Evolutionary conservation across 106 monocot genomes (phyloP).

Genomic region (Allium cepa): DNA sequence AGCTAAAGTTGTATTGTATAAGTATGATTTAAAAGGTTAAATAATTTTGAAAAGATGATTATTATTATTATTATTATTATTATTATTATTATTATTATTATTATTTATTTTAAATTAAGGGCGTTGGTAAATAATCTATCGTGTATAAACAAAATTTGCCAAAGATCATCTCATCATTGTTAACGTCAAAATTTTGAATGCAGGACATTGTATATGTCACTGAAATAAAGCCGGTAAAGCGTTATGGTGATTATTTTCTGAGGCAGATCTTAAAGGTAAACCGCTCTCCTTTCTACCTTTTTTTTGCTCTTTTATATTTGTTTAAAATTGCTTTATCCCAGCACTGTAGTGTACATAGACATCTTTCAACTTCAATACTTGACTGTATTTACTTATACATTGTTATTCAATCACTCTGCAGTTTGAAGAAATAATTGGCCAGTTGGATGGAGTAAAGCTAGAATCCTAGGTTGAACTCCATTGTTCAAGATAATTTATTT

Average conservation of each 20-base stretch:
- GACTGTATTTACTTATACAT: not conserved
- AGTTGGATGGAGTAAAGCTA: slow-evolving; percentile 61
- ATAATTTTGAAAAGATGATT: too few relatives aligned
- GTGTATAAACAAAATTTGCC: too few relatives aligned
- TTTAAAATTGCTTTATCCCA: too few relatives aligned
- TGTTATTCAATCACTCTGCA: slow-evolving; percentile 11
- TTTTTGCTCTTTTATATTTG: not conserved
- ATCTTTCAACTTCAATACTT: not conserved
- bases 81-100: too few relatives aligned
- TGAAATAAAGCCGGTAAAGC: slow-evolving; percentile 59
- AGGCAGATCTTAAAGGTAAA: slow-evolving; percentile 78
- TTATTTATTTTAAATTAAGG: too few relatives aligned
- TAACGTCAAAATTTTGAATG: not conserved
- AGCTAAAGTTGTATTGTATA: too few relatives aligned
- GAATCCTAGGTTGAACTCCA: slow-evolving; percentile 11
- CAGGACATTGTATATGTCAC: slow-evolving; percentile 73
- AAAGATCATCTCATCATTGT: too few relatives aligned
- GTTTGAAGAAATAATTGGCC: slow-evolving; percentile 63
- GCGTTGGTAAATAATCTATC: too few relatives aligned
- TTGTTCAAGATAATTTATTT: too few relatives aligned
- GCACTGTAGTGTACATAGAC: not conserved
- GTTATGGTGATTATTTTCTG: slow-evolving; percentile 80
- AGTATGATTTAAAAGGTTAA: too few relatives aligned
- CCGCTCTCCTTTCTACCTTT: not conserved
- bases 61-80: too few relatives aligned